These are phyloP conservation scores for Thielaviopsis euricoi DNA, from an alignment of 2,329 filamentous ascomycete species.

Conservation along the genomic window DNA sequence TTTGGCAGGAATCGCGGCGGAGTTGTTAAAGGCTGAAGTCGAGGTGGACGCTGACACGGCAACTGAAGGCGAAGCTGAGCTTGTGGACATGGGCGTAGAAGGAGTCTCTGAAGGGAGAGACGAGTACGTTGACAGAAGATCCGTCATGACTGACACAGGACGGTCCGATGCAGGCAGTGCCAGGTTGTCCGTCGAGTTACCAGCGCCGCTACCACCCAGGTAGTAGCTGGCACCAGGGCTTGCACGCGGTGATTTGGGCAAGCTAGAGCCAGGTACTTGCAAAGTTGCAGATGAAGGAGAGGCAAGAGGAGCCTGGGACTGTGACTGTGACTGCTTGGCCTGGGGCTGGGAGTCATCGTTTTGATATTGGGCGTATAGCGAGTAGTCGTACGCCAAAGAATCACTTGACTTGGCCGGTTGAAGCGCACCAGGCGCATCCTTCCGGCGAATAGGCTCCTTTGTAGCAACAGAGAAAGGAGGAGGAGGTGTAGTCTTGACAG, in stretches of 20 bases:
- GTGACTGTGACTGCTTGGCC: too few species aligned
- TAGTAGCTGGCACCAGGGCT: not conserved
- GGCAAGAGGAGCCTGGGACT: not conserved
- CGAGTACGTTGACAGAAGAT: constrained; percentile 15
- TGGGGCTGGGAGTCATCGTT: constrained; percentile 7
- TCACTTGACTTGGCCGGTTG: constrained; percentile 1
- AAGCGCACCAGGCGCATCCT: not conserved
- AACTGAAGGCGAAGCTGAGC: constrained; percentile 1
- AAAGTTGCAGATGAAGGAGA: constrained; percentile 6
- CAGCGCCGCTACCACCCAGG: constrained; percentile 11
- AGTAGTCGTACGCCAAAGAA: constrained; percentile 6
- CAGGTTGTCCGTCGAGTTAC: not conserved
- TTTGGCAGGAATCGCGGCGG: too few species aligned
- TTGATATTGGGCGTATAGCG: constrained; percentile 6
- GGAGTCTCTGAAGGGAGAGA: constrained; percentile 15
- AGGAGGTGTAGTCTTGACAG: constrained; percentile 9
- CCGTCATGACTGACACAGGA: constrained; percentile 9
- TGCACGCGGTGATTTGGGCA: not conserved
- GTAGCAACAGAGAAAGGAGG: constrained; percentile 13
- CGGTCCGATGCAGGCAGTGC: constrained; percentile 14
- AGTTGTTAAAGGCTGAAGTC: not conserved
- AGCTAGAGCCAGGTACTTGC: constrained; percentile 2
- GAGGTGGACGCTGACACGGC: not conserved
- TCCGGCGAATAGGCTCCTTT: constrained; percentile 14
- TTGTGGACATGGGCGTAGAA: constrained; percentile 7